phyloP scores from a whole-genome alignment of 139 green algal genomes.

The Chlorokybus atmophyticus region DNA sequence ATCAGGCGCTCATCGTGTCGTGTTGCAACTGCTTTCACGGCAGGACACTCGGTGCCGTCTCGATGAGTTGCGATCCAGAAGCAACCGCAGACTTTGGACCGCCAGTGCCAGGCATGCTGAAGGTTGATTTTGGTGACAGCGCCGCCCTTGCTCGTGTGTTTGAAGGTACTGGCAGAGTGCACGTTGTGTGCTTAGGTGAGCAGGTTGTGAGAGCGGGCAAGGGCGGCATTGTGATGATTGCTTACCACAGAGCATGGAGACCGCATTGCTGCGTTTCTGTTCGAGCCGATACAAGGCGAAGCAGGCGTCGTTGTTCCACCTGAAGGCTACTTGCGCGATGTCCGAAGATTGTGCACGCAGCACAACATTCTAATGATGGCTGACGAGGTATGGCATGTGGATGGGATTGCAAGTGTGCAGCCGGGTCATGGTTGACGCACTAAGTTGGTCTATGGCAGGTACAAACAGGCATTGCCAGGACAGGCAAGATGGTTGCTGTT shows the following conservation, averaged over 20 bases:
- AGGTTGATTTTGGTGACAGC: slow-evolving; percentile 91
- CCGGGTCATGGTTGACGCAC: too few relatives aligned
- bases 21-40: slow-evolving; percentile 92
- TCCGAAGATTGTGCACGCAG: slow-evolving; percentile 57
- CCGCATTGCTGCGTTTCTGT: slow-evolving; percentile 91
- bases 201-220: too few relatives aligned
- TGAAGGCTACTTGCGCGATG: slow-evolving; percentile 66
- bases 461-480: slow-evolving; percentile 61
- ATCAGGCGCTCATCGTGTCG: slow-evolving; percentile 75
- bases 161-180: too few relatives aligned
- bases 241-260: slow-evolving; percentile 35
- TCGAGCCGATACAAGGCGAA: slow-evolving; percentile 95
- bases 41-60: slow-evolving; percentile 79
- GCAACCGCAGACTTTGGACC: slow-evolving; percentile 61
- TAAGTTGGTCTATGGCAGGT: too few relatives aligned
- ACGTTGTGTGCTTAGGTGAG: too few relatives aligned
- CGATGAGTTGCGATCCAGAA: slow-evolving; percentile 66
- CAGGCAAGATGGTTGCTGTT: slow-evolving; percentile 67
- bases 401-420: too few relatives aligned
- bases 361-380: slow-evolving; percentile 63
- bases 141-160: slow-evolving; percentile 56
- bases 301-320: slow-evolving; percentile 83
- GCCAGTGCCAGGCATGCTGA: slow-evolving; percentile 86
- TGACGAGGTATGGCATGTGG: too few relatives aligned
- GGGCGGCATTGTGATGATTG: neutral